phyloP scores from a whole-genome alignment of 1,284 basidiomycete genomes.

The Ganoderma resinaceum region DNA sequence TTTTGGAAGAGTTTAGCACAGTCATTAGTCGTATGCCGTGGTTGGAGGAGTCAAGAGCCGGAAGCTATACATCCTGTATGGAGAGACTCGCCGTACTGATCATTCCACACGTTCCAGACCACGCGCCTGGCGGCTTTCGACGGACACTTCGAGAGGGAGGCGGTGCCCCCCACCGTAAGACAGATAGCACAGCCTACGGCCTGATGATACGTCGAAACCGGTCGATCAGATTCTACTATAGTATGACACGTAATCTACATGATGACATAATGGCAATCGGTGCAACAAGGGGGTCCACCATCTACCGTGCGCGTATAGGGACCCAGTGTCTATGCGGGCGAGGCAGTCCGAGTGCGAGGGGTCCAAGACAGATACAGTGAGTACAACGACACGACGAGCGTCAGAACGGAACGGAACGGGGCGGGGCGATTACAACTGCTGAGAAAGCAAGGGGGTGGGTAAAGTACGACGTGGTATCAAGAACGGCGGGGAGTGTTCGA shows the following conservation, averaged over 20 bases:
- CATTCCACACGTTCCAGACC: neutral
- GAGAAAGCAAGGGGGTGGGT: slow-evolving; percentile 4
- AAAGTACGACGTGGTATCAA: slow-evolving; percentile 13
- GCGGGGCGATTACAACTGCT: slow-evolving; percentile 6
- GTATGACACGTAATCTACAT: slow-evolving; percentile 10
- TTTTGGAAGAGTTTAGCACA: neutral
- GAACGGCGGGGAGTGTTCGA: slow-evolving; percentile 6
- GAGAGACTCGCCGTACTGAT: neutral
- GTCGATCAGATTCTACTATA: slow-evolving; percentile 10
- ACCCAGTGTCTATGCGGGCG: slow-evolving; percentile 6
- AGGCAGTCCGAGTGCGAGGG: slow-evolving; percentile 8
- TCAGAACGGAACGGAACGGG: neutral
- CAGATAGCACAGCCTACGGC: slow-evolving; percentile 2
- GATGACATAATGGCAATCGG: neutral
- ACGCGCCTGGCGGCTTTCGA: neutral
- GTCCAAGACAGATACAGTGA: slow-evolving; percentile 7
- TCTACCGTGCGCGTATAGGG: slow-evolving; percentile 1
- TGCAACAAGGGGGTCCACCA: neutral
- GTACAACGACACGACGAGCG: too few species aligned
- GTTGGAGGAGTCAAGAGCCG: neutral
- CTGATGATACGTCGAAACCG: neutral
- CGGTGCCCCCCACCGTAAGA: neutral
- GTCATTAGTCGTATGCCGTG: neutral
- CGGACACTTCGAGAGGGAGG: neutral
- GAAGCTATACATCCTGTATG: neutral